Percentiles rank a stretch among this genome's conserved stretches.
Conservation (phyloP, 768 basidiomycete species). For the Chalciporus pseudorubinellus region DNA sequence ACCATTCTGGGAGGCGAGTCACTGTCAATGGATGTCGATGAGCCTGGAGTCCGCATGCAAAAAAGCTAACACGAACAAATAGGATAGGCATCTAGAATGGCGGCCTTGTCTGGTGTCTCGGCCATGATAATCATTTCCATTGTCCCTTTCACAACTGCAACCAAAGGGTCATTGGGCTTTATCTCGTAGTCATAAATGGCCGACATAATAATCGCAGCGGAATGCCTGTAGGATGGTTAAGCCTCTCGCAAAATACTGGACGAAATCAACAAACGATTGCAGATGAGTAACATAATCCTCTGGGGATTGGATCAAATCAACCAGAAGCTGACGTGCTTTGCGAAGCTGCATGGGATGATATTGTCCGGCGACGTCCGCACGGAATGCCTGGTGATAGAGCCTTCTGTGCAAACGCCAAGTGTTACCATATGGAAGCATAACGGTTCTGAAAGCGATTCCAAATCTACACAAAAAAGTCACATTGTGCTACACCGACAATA, state of each 20-base stretch:
- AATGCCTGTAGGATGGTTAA: constrained; percentile 14
- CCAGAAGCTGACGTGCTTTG: constrained; percentile 34
- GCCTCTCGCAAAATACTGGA: background rate
- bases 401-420: constrained; percentile 34
- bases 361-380: constrained; percentile 5
- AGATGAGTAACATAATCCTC: constrained; percentile 24
- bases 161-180: constrained; percentile 35
- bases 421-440: constrained; percentile 36
- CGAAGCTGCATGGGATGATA: constrained; percentile 22
- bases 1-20: constrained; percentile 44
- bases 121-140: constrained; percentile 10
- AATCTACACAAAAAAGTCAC: constrained; percentile 31
- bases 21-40: constrained; percentile 22
- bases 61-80: background rate
- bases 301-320: constrained; percentile 32
- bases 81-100: constrained; percentile 8
- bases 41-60: background rate
- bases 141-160: constrained; percentile 35
- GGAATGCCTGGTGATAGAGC: constrained; percentile 26
- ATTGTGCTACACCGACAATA: background rate
- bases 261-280: constrained; percentile 22
- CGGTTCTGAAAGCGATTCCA: constrained; percentile 38
- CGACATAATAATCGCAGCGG: constrained; percentile 36
- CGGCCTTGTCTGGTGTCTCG: constrained; percentile 5
- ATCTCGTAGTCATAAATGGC: constrained; percentile 38